Conservation (phyloP, 2,329 filamentous ascomycete genomes). For the Ophiostoma sp. region DNA sequence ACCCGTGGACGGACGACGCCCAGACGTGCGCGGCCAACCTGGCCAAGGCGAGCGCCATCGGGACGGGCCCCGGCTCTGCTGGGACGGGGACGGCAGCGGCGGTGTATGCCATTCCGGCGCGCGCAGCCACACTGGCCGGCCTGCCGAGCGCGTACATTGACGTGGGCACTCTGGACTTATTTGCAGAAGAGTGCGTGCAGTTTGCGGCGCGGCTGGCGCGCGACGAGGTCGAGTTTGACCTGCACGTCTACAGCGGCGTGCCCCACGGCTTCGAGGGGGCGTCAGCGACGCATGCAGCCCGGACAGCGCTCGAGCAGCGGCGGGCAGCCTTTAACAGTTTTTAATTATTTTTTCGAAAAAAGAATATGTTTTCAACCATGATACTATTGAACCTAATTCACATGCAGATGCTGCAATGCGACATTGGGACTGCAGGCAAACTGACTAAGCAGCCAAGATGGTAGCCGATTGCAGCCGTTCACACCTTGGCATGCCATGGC, state of each 20-base stretch:
- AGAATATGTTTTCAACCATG: too few species aligned
- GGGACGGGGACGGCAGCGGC: neutral
- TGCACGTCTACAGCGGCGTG: slow-evolving; percentile 36
- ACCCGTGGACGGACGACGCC: slow-evolving; percentile 15
- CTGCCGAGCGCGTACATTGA: slow-evolving; percentile 39
- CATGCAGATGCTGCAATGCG: too few species aligned
- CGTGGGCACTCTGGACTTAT: slow-evolving; percentile 38
- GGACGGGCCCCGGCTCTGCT: slow-evolving; percentile 19
- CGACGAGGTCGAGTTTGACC: slow-evolving; percentile 38
- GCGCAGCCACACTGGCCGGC: slow-evolving; percentile 28
- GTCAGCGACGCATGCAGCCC: neutral
- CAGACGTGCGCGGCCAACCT: slow-evolving; percentile 17
- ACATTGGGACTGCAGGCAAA: neutral
- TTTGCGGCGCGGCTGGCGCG: slow-evolving; percentile 34
- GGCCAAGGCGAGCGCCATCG: slow-evolving; percentile 14
- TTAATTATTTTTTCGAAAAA: neutral
- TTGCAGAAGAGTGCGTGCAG: slow-evolving; percentile 34
- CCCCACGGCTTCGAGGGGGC: slow-evolving; percentile 37
- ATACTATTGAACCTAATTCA: too few species aligned
- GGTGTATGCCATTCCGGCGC: slow-evolving; percentile 27
- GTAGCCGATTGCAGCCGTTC: neutral
- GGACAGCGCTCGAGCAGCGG: neutral
- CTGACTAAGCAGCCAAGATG: neutral
- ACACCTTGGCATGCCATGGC: slow-evolving; percentile 7
- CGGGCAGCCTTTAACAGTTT: neutral